Conservation (phyloP, 2,329 filamentous ascomycete species). For the Cryphonectria nitschkei region DNA sequence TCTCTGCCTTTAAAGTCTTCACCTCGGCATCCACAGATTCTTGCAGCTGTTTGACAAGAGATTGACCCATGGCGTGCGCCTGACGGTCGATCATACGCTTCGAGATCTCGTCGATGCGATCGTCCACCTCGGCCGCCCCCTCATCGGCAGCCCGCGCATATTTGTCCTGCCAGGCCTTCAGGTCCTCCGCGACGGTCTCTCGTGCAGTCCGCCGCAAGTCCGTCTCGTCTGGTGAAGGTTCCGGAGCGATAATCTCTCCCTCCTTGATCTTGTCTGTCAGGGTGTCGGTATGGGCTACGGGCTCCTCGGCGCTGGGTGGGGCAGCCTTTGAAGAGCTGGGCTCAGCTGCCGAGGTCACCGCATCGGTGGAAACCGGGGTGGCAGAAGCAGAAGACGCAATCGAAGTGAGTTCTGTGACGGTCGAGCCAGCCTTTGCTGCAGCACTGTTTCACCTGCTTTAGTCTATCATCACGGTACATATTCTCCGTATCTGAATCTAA, state of each 20-base stretch:
- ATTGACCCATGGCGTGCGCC: slow-evolving; percentile 66
- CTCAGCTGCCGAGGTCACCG: slow-evolving; percentile 23
- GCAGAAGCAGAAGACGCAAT: slow-evolving; percentile 33
- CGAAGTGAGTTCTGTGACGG: slow-evolving; percentile 43
- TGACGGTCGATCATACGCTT: slow-evolving; percentile 63
- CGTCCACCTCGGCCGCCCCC: slow-evolving; percentile 73
- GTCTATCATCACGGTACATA: not conserved
- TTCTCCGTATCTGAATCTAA: not conserved
- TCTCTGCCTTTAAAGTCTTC: slow-evolving; percentile 66
- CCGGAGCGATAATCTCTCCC: slow-evolving; percentile 47
- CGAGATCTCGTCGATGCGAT: slow-evolving; percentile 63
- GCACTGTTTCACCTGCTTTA: slow-evolving; percentile 31
- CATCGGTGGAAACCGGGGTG: slow-evolving; percentile 31
- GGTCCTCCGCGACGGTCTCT: slow-evolving; percentile 74
- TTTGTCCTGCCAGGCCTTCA: slow-evolving; percentile 84
- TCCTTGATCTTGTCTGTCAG: slow-evolving; percentile 31
- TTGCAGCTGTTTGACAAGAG: slow-evolving; percentile 70
- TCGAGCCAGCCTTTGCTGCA: slow-evolving; percentile 38
- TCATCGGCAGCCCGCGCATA: slow-evolving; percentile 86
- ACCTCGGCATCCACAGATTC: slow-evolving; percentile 68
- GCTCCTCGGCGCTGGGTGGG: slow-evolving; percentile 31
- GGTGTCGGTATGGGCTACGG: slow-evolving; percentile 31
- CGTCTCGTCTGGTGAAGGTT: slow-evolving; percentile 50
- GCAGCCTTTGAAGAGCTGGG: slow-evolving; percentile 30
- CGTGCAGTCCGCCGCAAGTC: slow-evolving; percentile 62